Evolutionary conservation across 176 grass and related monocot genomes (phyloP).

Genomic region (Tillandsia fasciculata): DNA sequence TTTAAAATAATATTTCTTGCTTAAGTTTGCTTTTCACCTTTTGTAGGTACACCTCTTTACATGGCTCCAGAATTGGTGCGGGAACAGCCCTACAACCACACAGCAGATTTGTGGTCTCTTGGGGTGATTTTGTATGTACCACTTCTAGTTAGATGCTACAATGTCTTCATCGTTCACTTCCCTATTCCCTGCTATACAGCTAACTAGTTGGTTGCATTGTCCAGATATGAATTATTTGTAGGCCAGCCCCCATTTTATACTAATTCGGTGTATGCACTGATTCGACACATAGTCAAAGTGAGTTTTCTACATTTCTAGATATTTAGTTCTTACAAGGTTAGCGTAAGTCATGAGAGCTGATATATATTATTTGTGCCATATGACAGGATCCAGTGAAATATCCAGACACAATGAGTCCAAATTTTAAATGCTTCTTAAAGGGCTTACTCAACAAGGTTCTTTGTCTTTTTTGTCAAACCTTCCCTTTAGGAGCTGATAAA

Average conservation of each 20-base stretch:
- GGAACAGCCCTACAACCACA: constrained; percentile 95
- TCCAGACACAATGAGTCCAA: constrained; percentile 85
- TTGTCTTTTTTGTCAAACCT: constrained; percentile 1
- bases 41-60: constrained; percentile 84
- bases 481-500: constrained; percentile 10
- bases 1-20: constrained; percentile 11
- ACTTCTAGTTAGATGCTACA: background rate
- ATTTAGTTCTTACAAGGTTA: background rate
- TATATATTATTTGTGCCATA: constrained; percentile 7
- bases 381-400: constrained; percentile 91
- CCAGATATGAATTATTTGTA: constrained; percentile 92
- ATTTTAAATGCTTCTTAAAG: constrained; percentile 92
- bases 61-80: constrained; percentile 98
- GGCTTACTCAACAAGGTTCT: constrained; percentile 89
- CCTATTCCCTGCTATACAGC: background rate
- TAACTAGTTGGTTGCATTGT: constrained; percentile 24
- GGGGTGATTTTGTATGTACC: constrained; percentile 82
- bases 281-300: constrained; percentile 94
- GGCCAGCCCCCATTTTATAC: constrained; percentile 98
- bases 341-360: constrained; percentile 1
- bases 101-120: constrained; percentile 94
- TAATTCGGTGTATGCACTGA: constrained; percentile 94
- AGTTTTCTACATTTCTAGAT: constrained; percentile 18
- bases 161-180: background rate
- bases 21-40: constrained; percentile 20